A percentile compares a stretch with the other conserved stretches of the same genome.
phyloP scores from a whole-genome alignment of 2,329 filamentous ascomycete genomes.

The Ophiostoma novo-ulmi region DNA sequence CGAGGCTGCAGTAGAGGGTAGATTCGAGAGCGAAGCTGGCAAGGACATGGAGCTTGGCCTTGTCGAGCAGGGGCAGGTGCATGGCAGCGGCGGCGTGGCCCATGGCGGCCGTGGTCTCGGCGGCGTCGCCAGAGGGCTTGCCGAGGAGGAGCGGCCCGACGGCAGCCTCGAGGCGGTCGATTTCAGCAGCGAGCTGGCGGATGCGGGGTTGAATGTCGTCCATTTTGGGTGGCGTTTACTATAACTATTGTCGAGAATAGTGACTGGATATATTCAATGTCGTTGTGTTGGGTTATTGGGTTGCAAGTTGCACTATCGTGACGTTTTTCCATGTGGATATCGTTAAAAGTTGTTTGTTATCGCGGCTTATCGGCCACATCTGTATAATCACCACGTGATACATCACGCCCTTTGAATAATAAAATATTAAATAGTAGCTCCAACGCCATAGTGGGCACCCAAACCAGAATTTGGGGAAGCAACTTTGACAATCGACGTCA shows the following conservation, averaged over 20 bases:
- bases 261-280: background rate
- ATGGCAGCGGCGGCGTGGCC: constrained; percentile 55
- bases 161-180: constrained; percentile 71
- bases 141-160: constrained; percentile 64
- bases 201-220: constrained; percentile 61
- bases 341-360: constrained; percentile 7
- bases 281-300: background rate
- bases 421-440: background rate
- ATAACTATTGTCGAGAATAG: background rate
- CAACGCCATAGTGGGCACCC: no score
- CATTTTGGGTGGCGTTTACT: constrained; percentile 16
- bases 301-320: background rate
- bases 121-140: background rate
- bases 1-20: constrained; percentile 75
- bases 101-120: background rate
- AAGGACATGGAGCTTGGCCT: constrained; percentile 88
- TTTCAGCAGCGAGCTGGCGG: constrained; percentile 67
- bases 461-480: background rate
- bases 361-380: background rate
- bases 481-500: background rate
- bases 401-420: background rate
- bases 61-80: constrained; percentile 86
- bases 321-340: constrained; percentile 7
- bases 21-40: constrained; percentile 87
- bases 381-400: background rate